Evolutionary conservation across 1,284 basidiomycete species (phyloP).

Genomic region (Cystobasidium slooffiae): DNA sequence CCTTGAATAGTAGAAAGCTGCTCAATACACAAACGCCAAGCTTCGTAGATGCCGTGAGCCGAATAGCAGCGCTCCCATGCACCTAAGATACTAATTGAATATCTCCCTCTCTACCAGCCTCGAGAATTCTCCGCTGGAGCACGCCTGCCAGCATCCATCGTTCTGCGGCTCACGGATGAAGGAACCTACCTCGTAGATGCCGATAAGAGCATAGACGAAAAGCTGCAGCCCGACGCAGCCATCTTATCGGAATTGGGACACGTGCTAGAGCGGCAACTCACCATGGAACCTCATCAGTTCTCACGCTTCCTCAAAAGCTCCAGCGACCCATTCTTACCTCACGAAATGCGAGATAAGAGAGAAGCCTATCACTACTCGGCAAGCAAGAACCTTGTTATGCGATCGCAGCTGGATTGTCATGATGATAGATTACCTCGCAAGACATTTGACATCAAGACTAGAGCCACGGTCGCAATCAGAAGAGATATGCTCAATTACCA

Average conservation of each 20-base stretch:
- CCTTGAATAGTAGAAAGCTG: constrained; percentile 69
- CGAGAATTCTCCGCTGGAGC: constrained; percentile 77
- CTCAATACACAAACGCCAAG: constrained; percentile 68
- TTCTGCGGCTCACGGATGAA: constrained; percentile 64
- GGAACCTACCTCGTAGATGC: constrained; percentile 82
- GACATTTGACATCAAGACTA: constrained; percentile 95
- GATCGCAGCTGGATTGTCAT: constrained; percentile 90
- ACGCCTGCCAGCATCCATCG: constrained; percentile 74
- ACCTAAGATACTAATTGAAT: background rate
- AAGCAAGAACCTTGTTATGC: constrained; percentile 80
- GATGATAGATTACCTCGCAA: constrained; percentile 81
- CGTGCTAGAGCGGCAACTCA: constrained; percentile 87
- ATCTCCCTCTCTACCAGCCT: constrained; percentile 59
- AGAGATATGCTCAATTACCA: constrained; percentile 83
- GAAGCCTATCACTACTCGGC: constrained; percentile 84
- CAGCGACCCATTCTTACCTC: constrained; percentile 56
- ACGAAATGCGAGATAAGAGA: constrained; percentile 52
- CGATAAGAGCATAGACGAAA: constrained; percentile 62
- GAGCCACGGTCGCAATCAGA: constrained; percentile 82
- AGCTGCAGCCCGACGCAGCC: constrained; percentile 64
- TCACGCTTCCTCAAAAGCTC: constrained; percentile 64
- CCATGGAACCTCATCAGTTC: constrained; percentile 70
- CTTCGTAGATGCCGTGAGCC: constrained; percentile 69
- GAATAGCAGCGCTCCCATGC: background rate
- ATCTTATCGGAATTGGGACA: constrained; percentile 66